Base-by-base conservation (phyloP, 306 rosid species). In the Lagenaria siceraria region DNA sequence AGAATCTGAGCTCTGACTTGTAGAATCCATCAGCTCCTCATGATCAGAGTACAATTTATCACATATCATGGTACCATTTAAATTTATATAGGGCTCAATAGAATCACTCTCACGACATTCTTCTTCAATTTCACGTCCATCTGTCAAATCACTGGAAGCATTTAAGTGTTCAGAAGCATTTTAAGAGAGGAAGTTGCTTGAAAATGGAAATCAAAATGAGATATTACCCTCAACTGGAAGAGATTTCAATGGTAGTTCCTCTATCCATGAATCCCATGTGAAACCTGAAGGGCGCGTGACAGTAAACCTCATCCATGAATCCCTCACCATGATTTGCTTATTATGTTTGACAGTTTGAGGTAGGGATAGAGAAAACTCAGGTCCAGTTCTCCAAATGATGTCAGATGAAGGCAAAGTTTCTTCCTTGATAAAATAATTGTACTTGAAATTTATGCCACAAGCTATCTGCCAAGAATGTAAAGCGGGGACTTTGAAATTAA, bases 111-210 rank as follows among this genome's bases (percentile, higher is more conserved):
- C 86, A 52, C 77, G 78, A 84, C 66, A 79, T 73, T 81, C 82
- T 75, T 81, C 81, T 71, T 18, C 79, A 77, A 66, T 81, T 84
- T 85, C 90, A 75, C 80, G 83, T 60, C 89, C 92, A 90, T 88
- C 97, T 95, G 97, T 90, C 96, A 92, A 95, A 90, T 82, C 90
- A 95, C 97, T 95, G 99, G 86, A 92, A 87, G 87, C 90, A 92
- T 90, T 90, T 95, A 93, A 95, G 99, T 90, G 93, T 92, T 92
- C 93, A 95, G 97, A 90, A 85, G 87, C 96, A 95, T 80, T 83
- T 83, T 84, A 79, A 72, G 81, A 60, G 74, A 83, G 75, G 78
- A 82, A 74, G 46, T 80, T 84, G 75, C 75, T 40, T 75, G 79
- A 75, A 76, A 42, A 68, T 75, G 75, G 69, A 66, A 70, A 83